Base-by-base conservation (phyloP, 306 rosid genomes). In the Senna siamea region DNA sequence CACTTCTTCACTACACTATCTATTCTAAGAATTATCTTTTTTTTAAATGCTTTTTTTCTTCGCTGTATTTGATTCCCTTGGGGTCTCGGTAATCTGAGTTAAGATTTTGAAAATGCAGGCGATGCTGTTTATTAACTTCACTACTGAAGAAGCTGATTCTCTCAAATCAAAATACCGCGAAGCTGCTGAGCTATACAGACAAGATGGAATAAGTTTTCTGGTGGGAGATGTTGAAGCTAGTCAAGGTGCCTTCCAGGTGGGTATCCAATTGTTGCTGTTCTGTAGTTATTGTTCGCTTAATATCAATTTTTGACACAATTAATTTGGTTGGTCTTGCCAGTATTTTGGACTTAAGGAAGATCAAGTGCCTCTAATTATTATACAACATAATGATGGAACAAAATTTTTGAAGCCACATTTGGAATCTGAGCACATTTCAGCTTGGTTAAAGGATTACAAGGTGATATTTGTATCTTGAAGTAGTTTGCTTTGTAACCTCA, bases 381-480 rank as follows among this genome's bases (percentile, higher is more conserved):
- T 95, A 7, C 97, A 92, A 76, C 90, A 87, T 37, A 68, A 60
- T 38, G 92, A 82, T n/a, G 89, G 86, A 40, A 81, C 83, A 69
- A 95, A 95, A 53, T 95, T 74, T 81, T 74, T 95, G 76, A 90
- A 95, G 73, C 77, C 88, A 38, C 76, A 83, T 70, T 41, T 95
- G 87, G 88, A 86, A 84, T 67, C 88, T 46, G 96, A 85, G 19
- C 85, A 95, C n/a, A 66, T 95, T 81, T 37, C 87, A 26, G 70
- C 87, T 68, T 95, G 97, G 97, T 48, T 95, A 78, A 86, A 89
- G 88, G 96, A 73, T 8, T 95, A 83, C 88, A 92, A 88, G 99
- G 98, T 95, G 70, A 79, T 60, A 23, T 44, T 63, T 72, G 20
- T 30, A 53, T 66, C 59, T 44, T 51, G 63, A 71, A 0, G 38